These are phyloP conservation scores for Salix dunnii DNA, from an alignment of 345 rosid genomes.

Conservation along the genomic window DNA sequence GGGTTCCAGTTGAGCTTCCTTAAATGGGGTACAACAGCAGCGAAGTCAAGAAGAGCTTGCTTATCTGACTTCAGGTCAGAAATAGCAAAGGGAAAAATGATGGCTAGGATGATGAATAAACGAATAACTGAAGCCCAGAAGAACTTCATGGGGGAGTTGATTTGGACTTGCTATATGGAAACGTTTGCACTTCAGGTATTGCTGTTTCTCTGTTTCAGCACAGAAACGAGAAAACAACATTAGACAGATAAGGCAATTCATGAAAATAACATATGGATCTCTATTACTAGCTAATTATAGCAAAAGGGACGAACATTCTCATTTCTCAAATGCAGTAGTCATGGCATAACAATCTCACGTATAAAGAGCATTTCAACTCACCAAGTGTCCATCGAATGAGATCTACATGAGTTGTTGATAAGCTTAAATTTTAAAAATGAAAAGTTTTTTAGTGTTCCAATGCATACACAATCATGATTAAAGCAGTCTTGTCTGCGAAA, in stretches of 20 bases:
- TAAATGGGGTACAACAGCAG: constrained; percentile 49
- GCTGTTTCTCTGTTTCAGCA: constrained; percentile 39
- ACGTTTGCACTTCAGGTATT: constrained; percentile 26
- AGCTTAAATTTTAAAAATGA: not conserved
- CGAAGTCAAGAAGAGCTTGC: constrained; percentile 66
- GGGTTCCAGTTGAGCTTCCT: constrained; percentile 63
- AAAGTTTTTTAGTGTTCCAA: not conserved
- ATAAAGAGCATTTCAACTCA: not conserved
- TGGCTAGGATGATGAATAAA: constrained; percentile 25
- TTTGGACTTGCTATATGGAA: constrained; percentile 14
- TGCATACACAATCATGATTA: not conserved
- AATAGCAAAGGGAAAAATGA: constrained; percentile 32
- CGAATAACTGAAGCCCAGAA: constrained; percentile 23
- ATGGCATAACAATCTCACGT: not conserved
- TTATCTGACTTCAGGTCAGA: constrained; percentile 62
- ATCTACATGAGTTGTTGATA: not conserved
- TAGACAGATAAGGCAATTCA: constrained; percentile 5
- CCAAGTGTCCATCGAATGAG: not conserved
- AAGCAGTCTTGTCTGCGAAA: constrained; percentile 1
- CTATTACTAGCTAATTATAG: not conserved
- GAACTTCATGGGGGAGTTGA: constrained; percentile 36
- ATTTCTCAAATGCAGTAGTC: not conserved
- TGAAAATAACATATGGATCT: not conserved
- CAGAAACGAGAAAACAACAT: constrained; percentile 16
- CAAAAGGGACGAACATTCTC: not conserved